phyloP scores from a whole-genome alignment of 805 yeast genomes.

The Saturnispora halmiae region DNA sequence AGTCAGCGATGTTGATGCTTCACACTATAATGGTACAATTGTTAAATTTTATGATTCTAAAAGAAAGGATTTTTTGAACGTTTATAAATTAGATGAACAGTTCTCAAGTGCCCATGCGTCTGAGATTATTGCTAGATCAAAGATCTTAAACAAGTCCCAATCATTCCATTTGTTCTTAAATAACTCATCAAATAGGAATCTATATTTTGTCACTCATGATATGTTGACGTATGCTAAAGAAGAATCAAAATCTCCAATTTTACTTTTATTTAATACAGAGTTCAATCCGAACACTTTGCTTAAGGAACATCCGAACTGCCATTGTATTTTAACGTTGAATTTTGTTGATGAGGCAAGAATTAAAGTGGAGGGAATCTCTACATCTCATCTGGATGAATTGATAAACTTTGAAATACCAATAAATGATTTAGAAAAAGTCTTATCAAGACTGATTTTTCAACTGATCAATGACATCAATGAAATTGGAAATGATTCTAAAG shows the following conservation, averaged over 20 bases:
- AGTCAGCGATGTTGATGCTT: conserved; percentile 46
- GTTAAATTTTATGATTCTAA: conserved; percentile 23
- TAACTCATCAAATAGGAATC: conserved; percentile 19
- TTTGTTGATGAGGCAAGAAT: conserved; percentile 17
- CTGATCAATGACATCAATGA: background rate
- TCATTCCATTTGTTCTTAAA: conserved; percentile 79
- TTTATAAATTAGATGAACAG: conserved; percentile 19
- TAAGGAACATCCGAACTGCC: conserved; percentile 20
- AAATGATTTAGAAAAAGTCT: conserved; percentile 27
- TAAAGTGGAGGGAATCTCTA: conserved; percentile 23
- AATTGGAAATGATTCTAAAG: conserved; percentile 27
- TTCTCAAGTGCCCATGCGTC: conserved; percentile 35
- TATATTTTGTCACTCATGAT: conserved; percentile 69
- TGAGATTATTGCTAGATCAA: conserved; percentile 56
- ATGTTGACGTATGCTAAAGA: conserved; percentile 42
- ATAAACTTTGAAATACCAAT: conserved; percentile 23
- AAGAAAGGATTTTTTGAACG: conserved; percentile 12
- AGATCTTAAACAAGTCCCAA: conserved; percentile 64
- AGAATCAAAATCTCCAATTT: conserved; percentile 50
- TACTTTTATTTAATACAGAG: conserved; percentile 54
- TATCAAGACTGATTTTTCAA: conserved; percentile 28
- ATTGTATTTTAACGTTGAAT: conserved; percentile 21
- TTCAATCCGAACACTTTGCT: conserved; percentile 31
- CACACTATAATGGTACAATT: conserved; percentile 31
- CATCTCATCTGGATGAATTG: conserved; percentile 15